These are phyloP conservation scores for Polytrichum formosum DNA, from an alignment of 225 moss, liverwort and hornwort genomes.

Conservation along the genomic window DNA sequence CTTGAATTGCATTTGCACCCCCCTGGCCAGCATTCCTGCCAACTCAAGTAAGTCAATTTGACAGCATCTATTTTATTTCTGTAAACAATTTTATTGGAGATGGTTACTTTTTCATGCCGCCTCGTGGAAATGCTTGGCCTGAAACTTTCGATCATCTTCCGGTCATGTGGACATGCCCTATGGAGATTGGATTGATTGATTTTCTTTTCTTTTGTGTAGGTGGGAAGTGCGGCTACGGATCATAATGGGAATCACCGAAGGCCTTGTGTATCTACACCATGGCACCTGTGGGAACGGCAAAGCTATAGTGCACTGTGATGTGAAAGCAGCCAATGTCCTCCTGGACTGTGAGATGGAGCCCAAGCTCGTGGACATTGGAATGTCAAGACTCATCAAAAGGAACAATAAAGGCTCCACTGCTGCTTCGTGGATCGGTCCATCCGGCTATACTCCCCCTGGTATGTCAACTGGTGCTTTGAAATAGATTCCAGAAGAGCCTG, in stretches of 20 bases:
- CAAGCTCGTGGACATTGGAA: constrained; percentile 50
- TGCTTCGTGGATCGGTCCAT: constrained; percentile 26
- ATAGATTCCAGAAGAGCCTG: too few relatives aligned
- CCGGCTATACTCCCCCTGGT: constrained; percentile 53
- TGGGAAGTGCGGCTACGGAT: constrained; percentile 52
- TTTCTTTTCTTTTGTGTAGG: constrained; percentile 10
- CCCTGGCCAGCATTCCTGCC: constrained; percentile 37
- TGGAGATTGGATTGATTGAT: background rate
- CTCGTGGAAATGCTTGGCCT: too few relatives aligned
- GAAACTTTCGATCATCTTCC: too few relatives aligned
- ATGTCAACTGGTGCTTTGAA: background rate
- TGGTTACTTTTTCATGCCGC: too few relatives aligned
- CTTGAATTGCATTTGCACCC: constrained; percentile 57
- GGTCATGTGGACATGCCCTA: too few relatives aligned
- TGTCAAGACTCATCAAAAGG: constrained; percentile 33
- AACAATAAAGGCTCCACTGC: constrained; percentile 32
- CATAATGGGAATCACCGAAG: constrained; percentile 46
- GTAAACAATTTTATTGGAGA: too few relatives aligned
- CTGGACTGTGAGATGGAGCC: constrained; percentile 60
- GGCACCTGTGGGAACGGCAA: constrained; percentile 29
- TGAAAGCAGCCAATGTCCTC: constrained; percentile 48
- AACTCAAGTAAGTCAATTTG: constrained; percentile 26
- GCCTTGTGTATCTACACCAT: constrained; percentile 47
- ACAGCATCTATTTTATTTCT: too few relatives aligned
- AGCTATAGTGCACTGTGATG: constrained; percentile 46